A percentile compares a stretch with the other conserved stretches of the same genome.
Evolutionary conservation across 129 eudicot genomes (phyloP).

Genomic region (Kitagawia praeruptora): DNA sequence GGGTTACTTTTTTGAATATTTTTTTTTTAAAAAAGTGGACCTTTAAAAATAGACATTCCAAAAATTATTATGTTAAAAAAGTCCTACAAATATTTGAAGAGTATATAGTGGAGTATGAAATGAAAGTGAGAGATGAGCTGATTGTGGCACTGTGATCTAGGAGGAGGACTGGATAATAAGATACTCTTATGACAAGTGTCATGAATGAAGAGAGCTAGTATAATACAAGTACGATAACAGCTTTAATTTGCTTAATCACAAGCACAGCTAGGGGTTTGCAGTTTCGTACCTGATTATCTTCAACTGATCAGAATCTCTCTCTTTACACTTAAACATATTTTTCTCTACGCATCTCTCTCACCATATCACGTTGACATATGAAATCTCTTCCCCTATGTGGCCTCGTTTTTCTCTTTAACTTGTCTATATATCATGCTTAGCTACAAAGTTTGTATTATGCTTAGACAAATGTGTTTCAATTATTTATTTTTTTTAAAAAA

Average conservation of each 20-base stretch:
- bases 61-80: background rate
- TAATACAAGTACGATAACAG: background rate
- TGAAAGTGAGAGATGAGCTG: background rate
- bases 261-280: background rate
- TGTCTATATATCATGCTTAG: no score
- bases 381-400: background rate
- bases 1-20: no score
- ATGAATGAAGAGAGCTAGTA: background rate
- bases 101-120: background rate
- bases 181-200: background rate
- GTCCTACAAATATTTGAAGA: background rate
- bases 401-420: background rate
- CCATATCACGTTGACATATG: background rate
- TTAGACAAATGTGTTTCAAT: no score
- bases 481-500: no score
- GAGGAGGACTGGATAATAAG: constrained; percentile 1
- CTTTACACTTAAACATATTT: background rate
- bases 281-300: background rate
- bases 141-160: background rate
- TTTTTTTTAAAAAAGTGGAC: no score
- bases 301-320: background rate
- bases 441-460: no score
- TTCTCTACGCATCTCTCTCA: background rate
- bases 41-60: no score
- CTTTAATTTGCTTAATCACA: background rate